phyloP scores from a whole-genome alignment of 2,329 filamentous ascomycete genomes.

The Trichophyton equinum region DNA sequence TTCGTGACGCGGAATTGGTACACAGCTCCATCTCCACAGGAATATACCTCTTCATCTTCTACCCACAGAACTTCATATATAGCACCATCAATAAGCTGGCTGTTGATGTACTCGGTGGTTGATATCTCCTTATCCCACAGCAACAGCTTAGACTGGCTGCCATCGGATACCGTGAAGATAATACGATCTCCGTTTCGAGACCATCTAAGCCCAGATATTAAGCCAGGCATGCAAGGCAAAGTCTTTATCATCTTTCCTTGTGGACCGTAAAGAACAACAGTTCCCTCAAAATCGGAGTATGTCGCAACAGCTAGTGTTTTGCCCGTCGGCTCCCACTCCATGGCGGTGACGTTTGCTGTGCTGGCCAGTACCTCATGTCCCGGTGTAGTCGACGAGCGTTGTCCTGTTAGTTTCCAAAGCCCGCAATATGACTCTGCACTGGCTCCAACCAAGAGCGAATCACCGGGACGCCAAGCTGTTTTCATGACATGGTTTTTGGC shows the following conservation, averaged over 20 bases:
- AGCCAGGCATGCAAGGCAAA: constrained; percentile 34
- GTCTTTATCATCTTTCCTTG: constrained; percentile 33
- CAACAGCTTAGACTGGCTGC: constrained; percentile 29
- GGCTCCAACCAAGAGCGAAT: constrained; percentile 31
- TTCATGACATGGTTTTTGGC: constrained; percentile 29
- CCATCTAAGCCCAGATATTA: constrained; percentile 35
- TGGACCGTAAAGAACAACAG: constrained; percentile 34
- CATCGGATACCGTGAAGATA: constrained; percentile 33
- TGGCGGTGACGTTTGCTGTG: constrained; percentile 29
- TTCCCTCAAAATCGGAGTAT: constrained; percentile 31
- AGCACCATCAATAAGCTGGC: constrained; percentile 26
- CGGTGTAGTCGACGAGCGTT: constrained; percentile 16
- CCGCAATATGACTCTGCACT: constrained; percentile 35
- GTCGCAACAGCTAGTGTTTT: constrained; percentile 36
- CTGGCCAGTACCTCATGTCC: constrained; percentile 28
- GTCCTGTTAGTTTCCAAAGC: constrained; percentile 31
- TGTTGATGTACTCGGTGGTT: constrained; percentile 26
- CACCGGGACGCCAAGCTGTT: constrained; percentile 33
- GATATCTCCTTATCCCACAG: constrained; percentile 33
- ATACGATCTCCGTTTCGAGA: constrained; percentile 28
- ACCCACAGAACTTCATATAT: constrained; percentile 35
- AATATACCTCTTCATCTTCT: constrained; percentile 26
- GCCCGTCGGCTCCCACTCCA: constrained; percentile 36
- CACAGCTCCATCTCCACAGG: constrained; percentile 29
- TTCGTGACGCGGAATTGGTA: constrained; percentile 30